These are phyloP conservation scores for Micractinium sp. DNA, from an alignment of 139 green algal genomes.

Conservation along the genomic window DNA sequence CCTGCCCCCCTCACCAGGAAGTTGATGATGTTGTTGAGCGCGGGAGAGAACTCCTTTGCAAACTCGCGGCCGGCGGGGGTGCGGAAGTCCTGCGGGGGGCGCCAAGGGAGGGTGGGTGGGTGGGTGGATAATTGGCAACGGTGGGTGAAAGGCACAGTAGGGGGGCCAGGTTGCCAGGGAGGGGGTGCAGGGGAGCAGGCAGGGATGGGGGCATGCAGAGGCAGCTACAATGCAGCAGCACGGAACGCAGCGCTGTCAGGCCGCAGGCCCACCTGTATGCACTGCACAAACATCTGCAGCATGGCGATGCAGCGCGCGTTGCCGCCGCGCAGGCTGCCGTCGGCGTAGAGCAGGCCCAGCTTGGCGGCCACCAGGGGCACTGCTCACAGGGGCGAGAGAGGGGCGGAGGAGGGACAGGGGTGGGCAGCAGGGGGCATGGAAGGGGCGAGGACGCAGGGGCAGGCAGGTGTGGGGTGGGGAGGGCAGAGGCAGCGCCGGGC, in stretches of 20 bases:
- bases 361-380: slow-evolving; percentile 76
- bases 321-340: slow-evolving; percentile 78
- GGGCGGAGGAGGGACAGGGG: too few species aligned
- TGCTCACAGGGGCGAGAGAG: not conserved
- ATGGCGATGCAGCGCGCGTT: slow-evolving; percentile 91
- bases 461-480: too few species aligned
- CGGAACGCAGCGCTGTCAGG: not conserved
- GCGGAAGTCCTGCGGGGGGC: slow-evolving; percentile 76
- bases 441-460: too few species aligned
- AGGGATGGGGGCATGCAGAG: too few species aligned
- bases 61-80: slow-evolving; percentile 74
- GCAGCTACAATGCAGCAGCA: not conserved
- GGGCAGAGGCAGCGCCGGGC: too few species aligned
- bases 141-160: not conserved
- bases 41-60: slow-evolving; percentile 76
- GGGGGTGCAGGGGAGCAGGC: too few species aligned
- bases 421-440: too few species aligned
- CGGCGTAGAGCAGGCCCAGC: slow-evolving; percentile 84
- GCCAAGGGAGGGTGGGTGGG: too few species aligned
- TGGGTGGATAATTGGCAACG: too few species aligned
- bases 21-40: slow-evolving; percentile 82
- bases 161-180: not conserved
- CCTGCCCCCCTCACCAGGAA: slow-evolving; percentile 74
- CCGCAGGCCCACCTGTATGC: slow-evolving; percentile 60
- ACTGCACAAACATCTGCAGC: slow-evolving; percentile 74